Conservation (phyloP, 208 protist genomes). For the Leptomonas seymouri region DNA sequence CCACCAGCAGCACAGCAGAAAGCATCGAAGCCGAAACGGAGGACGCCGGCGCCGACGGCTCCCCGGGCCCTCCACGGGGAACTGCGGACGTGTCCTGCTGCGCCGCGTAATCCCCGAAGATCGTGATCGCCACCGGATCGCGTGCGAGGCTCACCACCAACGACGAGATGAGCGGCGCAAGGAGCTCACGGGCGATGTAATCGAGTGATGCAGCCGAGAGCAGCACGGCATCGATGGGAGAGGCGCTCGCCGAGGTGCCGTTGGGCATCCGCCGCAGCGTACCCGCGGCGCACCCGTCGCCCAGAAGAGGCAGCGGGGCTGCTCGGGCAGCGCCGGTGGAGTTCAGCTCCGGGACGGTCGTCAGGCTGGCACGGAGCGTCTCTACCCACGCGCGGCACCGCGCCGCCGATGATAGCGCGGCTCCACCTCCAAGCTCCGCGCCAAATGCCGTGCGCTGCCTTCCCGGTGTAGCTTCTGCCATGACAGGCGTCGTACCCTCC, state of each 20-base stretch:
- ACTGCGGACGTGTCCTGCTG: neutral
- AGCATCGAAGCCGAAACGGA: neutral
- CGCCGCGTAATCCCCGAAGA: constrained; percentile 2
- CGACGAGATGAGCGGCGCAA: constrained; percentile 18
- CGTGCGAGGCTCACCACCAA: constrained; percentile 27
- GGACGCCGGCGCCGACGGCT: neutral
- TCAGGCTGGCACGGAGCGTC: constrained; percentile 20
- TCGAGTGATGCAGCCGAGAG: neutral
- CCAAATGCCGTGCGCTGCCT: neutral
- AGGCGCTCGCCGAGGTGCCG: too few species aligned
- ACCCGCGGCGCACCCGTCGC: too few species aligned
- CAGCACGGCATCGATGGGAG: too few species aligned
- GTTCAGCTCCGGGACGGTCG: constrained; percentile 18
- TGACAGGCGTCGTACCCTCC: neutral
- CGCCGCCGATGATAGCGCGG: neutral
- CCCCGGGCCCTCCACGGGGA: neutral
- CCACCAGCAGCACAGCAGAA: neutral
- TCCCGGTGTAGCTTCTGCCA: neutral
- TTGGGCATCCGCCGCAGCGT: too few species aligned
- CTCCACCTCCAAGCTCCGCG: neutral
- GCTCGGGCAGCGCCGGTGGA: neutral
- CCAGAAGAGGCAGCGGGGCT: neutral
- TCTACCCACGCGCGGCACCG: constrained; percentile 24
- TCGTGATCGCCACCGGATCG: constrained; percentile 23
- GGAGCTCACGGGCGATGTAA: constrained; percentile 6